Evolutionary conservation across 2,329 filamentous ascomycete species (phyloP), one percentile per base, ranked within the genome.

Genomic region (Xylaria sp.): DNA sequence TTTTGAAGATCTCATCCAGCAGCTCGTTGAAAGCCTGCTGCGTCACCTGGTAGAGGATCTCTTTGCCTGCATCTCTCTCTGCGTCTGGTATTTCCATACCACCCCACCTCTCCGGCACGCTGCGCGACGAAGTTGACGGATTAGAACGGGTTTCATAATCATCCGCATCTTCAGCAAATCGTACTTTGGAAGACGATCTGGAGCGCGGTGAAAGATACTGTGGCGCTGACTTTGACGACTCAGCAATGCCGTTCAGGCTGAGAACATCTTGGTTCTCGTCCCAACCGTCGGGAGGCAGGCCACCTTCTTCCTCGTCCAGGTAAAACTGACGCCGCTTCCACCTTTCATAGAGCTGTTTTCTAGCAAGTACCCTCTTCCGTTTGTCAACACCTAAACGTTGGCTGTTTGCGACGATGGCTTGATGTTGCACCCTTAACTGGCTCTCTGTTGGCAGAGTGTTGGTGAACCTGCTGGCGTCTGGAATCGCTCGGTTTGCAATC

Each of bases 11-110:
- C 1, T 86, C 82, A 66, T 97, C 91, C 0, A 99, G 82, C 2
- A 97, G 78, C 72, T 97, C 92, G 66, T 97, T 97, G 74, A 96
- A 91, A 0, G 91, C 89, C 71, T 96, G 89, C 71, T 97, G 92
- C 0, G 91, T 92, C 26, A 95, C 86, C 69, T 96, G 90, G 66
- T 96, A 97, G 1, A 97, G 76, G 3, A 97, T 89, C 68, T 97
- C 91, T 63, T 89, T 91, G 37, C 91, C 91, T 5, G 91, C 86
- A 69, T 96, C 92, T 54, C 82, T 83, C 70, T 96, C 92, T 1
- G 88, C 87, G 61, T 90, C 85, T 1, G 90, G 89, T 16, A 95
- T 86, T 48, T 91, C 89, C 70, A 90, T 87, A 17, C 88, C 88
- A 44, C 87, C 88, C 87, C 87, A 91, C 52, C 88, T 81, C 69